Percentiles rank a stretch among this genome's conserved stretches.
Evolutionary conservation across 176 grass and related monocot species (phyloP).

Genomic region (Hyparrhenia diplandra): DNA sequence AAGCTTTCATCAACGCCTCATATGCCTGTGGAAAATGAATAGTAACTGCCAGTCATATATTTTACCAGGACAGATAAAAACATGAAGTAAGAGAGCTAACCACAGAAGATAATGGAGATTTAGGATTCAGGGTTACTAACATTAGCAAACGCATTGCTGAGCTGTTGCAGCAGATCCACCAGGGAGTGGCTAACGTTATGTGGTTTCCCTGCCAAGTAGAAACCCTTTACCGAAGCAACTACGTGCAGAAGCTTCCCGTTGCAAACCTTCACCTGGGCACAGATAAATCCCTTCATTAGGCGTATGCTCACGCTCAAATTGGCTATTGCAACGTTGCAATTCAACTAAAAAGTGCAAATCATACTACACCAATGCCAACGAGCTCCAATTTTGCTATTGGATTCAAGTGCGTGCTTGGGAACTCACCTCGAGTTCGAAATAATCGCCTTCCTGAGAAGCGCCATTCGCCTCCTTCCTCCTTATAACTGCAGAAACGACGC

Average conservation of each 20-base stretch:
- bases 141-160: constrained; percentile 95
- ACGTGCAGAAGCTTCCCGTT: constrained; percentile 86
- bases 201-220: constrained; percentile 68
- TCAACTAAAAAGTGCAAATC: background rate
- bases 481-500: constrained; percentile 49
- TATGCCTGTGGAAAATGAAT: constrained; percentile 57
- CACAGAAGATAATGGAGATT: background rate
- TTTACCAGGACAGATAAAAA: background rate
- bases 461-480: constrained; percentile 57
- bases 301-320: background rate
- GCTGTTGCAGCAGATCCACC: constrained; percentile 81
- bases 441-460: constrained; percentile 52
- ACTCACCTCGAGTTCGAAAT: constrained; percentile 78
- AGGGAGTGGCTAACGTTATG: constrained; percentile 56
- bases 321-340: background rate
- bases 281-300: background rate
- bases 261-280: constrained; percentile 84
- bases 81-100: background rate
- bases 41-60: background rate
- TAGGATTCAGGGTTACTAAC: constrained; percentile 38
- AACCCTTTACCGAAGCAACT: constrained; percentile 74
- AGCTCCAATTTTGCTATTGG: background rate
- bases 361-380: background rate
- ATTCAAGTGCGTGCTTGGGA: background rate
- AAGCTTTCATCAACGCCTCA: background rate